These are phyloP conservation scores for Craspedostauros australis DNA, from an alignment of 108 stramenopile species.

Conservation along the genomic window DNA sequence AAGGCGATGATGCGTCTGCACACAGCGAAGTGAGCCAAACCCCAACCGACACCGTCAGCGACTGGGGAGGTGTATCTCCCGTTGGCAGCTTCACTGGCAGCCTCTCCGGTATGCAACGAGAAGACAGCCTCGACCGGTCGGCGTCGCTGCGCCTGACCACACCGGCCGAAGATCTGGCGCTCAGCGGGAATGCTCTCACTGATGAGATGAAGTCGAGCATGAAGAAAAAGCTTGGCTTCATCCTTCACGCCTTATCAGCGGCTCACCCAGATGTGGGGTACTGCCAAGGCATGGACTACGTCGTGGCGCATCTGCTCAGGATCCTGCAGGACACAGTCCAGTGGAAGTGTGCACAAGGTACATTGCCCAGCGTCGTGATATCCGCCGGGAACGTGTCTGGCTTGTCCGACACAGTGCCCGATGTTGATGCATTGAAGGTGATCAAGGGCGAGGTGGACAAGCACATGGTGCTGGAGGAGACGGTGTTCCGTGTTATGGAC, in stretches of 20 bases:
- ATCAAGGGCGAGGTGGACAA: conserved; percentile 33
- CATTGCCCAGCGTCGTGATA: conserved; percentile 32
- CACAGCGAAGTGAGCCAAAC: conserved; percentile 38
- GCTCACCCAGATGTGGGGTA: conserved; percentile 77
- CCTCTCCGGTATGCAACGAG: background rate
- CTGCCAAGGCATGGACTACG: conserved; percentile 89
- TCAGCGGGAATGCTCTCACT: conserved; percentile 73
- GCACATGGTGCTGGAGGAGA: conserved; percentile 69
- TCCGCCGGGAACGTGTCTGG: conserved; percentile 1
- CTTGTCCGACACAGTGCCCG: background rate
- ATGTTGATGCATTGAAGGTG: conserved; percentile 2
- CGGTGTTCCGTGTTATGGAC: conserved; percentile 73
- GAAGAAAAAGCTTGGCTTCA: conserved; percentile 70
- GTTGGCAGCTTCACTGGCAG: conserved; percentile 47
- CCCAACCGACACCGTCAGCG: conserved; percentile 79
- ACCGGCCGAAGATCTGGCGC: conserved; percentile 46
- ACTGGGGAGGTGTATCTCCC: conserved; percentile 78
- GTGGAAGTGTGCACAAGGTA: conserved; percentile 48
- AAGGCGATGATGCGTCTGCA: conserved; percentile 16
- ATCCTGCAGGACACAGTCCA: conserved; percentile 79
- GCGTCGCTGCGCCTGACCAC: background rate
- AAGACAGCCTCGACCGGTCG: conserved; percentile 1
- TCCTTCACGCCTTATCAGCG: conserved; percentile 76
- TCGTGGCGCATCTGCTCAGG: conserved; percentile 83
- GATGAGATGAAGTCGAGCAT: conserved; percentile 66